Evolutionary conservation across 345 rosid genomes (phyloP).

Genomic region (Dimocarpus longan): DNA sequence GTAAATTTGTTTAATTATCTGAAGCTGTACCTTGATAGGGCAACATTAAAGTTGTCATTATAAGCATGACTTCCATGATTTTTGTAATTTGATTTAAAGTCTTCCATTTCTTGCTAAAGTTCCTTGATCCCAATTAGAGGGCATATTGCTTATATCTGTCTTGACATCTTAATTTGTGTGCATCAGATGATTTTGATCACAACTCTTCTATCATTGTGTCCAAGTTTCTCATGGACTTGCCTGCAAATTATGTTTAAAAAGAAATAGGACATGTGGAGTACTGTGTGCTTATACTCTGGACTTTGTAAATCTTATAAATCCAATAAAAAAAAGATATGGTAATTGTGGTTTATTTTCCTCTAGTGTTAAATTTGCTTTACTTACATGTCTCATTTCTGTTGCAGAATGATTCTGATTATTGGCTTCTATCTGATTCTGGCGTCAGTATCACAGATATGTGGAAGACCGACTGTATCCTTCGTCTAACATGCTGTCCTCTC

Average conservation of each 20-base stretch:
- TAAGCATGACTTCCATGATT: neutral
- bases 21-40: neutral
- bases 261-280: neutral
- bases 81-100: slow-evolving; percentile 1
- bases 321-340: neutral
- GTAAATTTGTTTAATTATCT: neutral
- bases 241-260: neutral
- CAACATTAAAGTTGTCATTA: neutral
- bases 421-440: slow-evolving; percentile 82
- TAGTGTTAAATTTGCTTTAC: slow-evolving; percentile 1
- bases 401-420: slow-evolving; percentile 89
- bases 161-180: neutral
- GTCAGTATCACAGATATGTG: slow-evolving; percentile 93
- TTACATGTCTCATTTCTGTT: slow-evolving; percentile 17
- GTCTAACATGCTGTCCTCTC: slow-evolving; percentile 7
- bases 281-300: neutral
- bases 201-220: neutral
- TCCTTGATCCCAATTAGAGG: neutral
- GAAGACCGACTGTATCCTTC: slow-evolving; percentile 95
- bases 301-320: neutral
- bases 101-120: neutral
- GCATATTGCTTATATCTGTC: neutral
- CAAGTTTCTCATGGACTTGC: neutral
- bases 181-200: neutral
- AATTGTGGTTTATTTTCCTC: slow-evolving; percentile 7